Evolutionary conservation across 805 yeast genomes (phyloP).

Genomic region (Candida pseudofarinosa): DNA sequence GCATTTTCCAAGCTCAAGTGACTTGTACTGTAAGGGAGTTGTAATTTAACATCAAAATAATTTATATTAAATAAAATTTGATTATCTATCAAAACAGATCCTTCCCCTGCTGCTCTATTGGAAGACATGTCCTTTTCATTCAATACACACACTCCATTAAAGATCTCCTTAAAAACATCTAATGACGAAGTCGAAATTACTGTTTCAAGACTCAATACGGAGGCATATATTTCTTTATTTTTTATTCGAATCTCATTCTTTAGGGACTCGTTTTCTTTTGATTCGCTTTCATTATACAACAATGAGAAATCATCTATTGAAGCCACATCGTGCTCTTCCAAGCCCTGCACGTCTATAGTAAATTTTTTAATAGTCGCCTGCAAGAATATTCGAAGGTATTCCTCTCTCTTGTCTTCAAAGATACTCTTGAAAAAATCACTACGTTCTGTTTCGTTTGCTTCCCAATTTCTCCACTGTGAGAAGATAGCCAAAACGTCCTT

Average conservation of each 20-base stretch:
- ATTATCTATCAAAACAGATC: background rate
- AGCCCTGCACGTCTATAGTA: background rate
- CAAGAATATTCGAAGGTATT: background rate
- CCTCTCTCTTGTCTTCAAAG: constrained; percentile 5
- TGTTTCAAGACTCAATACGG: background rate
- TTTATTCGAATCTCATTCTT: background rate
- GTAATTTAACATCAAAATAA: background rate
- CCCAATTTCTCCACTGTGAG: constrained; percentile 89
- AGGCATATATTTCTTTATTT: background rate
- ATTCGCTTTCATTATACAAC: background rate
- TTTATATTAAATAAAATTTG: background rate
- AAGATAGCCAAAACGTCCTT: constrained; percentile 56
- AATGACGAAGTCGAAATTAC: background rate
- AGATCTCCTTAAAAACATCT: background rate
- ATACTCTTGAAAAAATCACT: constrained; percentile 14
- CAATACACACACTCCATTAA: background rate
- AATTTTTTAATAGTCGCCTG: background rate
- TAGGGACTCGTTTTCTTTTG: background rate
- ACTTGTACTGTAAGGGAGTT: background rate
- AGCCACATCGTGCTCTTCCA: background rate
- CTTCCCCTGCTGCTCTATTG: background rate
- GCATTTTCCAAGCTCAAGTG: constrained; percentile 4
- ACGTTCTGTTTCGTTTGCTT: constrained; percentile 43
- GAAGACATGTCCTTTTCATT: background rate
- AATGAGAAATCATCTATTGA: background rate